These are phyloP conservation scores for Heimioporus sp. DNA, from an alignment of 768 basidiomycete genomes.

Conservation along the genomic window DNA sequence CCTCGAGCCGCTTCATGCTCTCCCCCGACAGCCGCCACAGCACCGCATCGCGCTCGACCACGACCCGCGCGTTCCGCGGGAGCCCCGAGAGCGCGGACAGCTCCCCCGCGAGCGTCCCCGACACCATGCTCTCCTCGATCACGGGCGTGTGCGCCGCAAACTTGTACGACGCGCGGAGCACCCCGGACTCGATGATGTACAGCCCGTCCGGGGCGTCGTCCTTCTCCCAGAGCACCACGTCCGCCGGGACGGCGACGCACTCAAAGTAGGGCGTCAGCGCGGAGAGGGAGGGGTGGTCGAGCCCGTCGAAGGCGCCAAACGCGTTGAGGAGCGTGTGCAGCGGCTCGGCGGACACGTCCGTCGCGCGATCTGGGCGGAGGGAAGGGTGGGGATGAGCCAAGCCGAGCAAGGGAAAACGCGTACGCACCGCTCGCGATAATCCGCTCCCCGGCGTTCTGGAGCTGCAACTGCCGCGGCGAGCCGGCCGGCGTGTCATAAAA, in stretches of 20 bases:
- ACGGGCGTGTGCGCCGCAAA: conserved; percentile 66
- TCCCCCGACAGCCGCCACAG: conserved; percentile 77
- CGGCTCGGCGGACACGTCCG: conserved; percentile 53
- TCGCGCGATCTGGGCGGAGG: conserved; percentile 17
- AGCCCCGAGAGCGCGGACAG: conserved; percentile 78
- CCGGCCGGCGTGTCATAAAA: conserved; percentile 42
- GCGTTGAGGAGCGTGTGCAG: conserved; percentile 73
- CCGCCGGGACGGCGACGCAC: conserved; percentile 53
- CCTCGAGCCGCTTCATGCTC: conserved; percentile 60
- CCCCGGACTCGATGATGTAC: conserved; percentile 86
- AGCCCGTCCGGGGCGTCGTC: conserved; percentile 78
- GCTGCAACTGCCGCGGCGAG: conserved; percentile 66
- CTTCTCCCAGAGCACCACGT: conserved; percentile 69
- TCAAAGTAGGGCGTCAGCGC: conserved; percentile 73
- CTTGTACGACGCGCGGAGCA: conserved; percentile 78
- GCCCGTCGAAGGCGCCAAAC: conserved; percentile 69
- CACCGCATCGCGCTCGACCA: conserved; percentile 73
- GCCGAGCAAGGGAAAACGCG: conserved; percentile 4
- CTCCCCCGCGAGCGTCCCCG: conserved; percentile 91
- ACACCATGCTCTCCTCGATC: conserved; percentile 90
- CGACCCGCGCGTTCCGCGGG: conserved; percentile 80
- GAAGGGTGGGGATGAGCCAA: background rate
- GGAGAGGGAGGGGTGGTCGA: conserved; percentile 55
- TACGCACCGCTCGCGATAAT: conserved; percentile 64
- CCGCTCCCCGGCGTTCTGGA: conserved; percentile 69